phyloP scores from a whole-genome alignment of 2,329 filamentous ascomycete genomes.

The Penicillium sp. region DNA sequence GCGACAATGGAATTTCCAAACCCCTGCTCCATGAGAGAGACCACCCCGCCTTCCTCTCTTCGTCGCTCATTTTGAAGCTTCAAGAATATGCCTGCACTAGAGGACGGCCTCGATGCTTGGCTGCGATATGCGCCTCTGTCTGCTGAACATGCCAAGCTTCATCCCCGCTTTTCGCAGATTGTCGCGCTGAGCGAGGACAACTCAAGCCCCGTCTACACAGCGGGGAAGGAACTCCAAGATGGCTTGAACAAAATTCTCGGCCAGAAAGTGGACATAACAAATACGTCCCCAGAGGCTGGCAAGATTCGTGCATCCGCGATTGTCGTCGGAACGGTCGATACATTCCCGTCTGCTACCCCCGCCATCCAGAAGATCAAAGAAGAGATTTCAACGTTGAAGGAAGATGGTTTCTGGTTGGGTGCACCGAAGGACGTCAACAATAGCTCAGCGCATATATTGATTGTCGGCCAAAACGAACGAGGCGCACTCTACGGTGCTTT shows the following conservation, averaged over 20 bases:
- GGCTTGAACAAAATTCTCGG: slow-evolving; percentile 60
- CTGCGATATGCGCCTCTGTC: slow-evolving; percentile 60
- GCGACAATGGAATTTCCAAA: too few species aligned
- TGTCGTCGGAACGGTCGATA: neutral
- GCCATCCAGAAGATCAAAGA: neutral
- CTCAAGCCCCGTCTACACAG: slow-evolving; percentile 58
- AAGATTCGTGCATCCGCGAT: neutral
- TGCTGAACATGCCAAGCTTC: slow-evolving; percentile 33
- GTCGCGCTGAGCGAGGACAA: slow-evolving; percentile 55
- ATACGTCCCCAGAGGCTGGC: neutral
- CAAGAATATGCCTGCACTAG: slow-evolving; percentile 28
- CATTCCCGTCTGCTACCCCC: neutral
- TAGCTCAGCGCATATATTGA: slow-evolving; percentile 46
- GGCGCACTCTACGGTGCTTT: slow-evolving; percentile 71
- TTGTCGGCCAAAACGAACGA: slow-evolving; percentile 60
- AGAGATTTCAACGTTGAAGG: neutral
- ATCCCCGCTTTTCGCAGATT: slow-evolving; percentile 48
- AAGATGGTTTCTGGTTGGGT: slow-evolving; percentile 59
- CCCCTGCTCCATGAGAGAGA: too few species aligned
- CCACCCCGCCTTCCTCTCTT: neutral
- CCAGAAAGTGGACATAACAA: slow-evolving; percentile 37
- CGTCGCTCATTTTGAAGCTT: neutral
- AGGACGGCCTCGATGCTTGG: slow-evolving; percentile 62
- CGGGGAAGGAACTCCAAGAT: slow-evolving; percentile 58
- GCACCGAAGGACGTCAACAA: slow-evolving; percentile 40